Conservation (phyloP, 345 rosid species). For the Pelargonium nanum region DNA sequence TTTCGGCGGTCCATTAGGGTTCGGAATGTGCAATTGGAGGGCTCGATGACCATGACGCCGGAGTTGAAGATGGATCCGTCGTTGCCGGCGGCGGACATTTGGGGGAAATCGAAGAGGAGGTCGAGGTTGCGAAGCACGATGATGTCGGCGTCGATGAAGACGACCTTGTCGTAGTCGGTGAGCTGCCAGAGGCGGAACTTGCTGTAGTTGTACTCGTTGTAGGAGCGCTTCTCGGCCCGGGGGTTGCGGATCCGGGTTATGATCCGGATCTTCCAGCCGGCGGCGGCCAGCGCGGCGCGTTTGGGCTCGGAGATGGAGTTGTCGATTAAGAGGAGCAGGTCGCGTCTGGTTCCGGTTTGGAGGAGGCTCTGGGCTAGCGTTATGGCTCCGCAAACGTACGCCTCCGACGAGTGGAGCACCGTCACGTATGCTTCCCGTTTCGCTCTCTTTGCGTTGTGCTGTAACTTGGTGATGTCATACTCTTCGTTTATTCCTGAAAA, state of each 20-base stretch:
- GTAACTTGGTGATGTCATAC: constrained; percentile 47
- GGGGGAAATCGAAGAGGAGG: constrained; percentile 68
- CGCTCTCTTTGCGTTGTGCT: constrained; percentile 29
- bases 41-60: constrained; percentile 91
- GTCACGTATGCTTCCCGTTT: constrained; percentile 85
- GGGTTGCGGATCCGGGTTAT: constrained; percentile 80
- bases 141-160: constrained; percentile 87
- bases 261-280: constrained; percentile 72
- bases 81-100: constrained; percentile 84
- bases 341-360: constrained; percentile 67
- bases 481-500: constrained; percentile 48
- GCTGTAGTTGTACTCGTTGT: constrained; percentile 91
- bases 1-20: constrained; percentile 52
- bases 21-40: constrained; percentile 79
- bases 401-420: constrained; percentile 76
- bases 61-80: constrained; percentile 82
- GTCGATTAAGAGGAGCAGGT: constrained; percentile 74
- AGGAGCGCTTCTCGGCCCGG: constrained; percentile 40
- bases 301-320: constrained; percentile 56
- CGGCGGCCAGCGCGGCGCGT: constrained; percentile 46
- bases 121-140: constrained; percentile 68
- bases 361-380: constrained; percentile 76
- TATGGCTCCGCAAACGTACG: constrained; percentile 90
- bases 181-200: constrained; percentile 87
- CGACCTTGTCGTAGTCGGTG: constrained; percentile 69